Percentiles rank a stretch among this genome's conserved stretches.
These are phyloP conservation scores for Microbotryum saponariae DNA, from an alignment of 1,284 basidiomycete genomes.

Conservation along the genomic window DNA sequence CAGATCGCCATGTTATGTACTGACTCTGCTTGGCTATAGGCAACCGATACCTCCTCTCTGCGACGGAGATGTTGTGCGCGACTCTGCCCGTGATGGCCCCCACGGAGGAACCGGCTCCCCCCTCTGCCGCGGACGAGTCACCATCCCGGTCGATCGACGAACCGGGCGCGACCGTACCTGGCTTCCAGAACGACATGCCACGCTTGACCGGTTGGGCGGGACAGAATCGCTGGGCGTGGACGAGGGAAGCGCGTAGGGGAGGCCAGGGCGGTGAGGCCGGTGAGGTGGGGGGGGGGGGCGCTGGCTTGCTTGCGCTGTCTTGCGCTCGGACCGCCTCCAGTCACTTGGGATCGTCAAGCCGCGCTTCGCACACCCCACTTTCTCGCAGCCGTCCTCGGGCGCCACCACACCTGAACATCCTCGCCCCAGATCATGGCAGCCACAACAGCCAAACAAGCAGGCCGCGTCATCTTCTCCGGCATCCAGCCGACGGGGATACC, in stretches of 20 bases:
- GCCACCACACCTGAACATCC: no score
- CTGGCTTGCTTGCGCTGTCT: no score
- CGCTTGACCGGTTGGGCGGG: background rate
- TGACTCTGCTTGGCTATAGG: conserved; percentile 81
- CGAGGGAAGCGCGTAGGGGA: background rate
- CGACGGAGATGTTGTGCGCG: conserved; percentile 51
- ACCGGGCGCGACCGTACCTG: conserved; percentile 72
- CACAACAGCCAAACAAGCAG: background rate
- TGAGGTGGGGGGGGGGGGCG: no score
- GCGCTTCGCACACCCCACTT: background rate
- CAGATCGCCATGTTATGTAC: conserved; percentile 34
- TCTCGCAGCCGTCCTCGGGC: no score
- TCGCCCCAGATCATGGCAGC: background rate
- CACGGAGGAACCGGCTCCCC: conserved; percentile 45
- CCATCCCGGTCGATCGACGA: conserved; percentile 61
- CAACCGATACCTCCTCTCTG: conserved; percentile 65
- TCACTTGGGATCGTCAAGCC: no score
- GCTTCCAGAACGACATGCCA: conserved; percentile 47
- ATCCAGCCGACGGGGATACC: conserved; percentile 79
- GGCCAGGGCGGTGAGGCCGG: no score
- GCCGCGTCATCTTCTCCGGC: conserved; percentile 59
- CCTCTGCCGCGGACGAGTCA: conserved; percentile 53
- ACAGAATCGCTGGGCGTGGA: background rate
- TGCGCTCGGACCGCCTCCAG: no score
- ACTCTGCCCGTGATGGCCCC: conserved; percentile 58